Evolutionary conservation across 257 asterid genomes (phyloP), one percentile per base, ranked within the genome.

Genomic region (Nyctanthes arbortristis): DNA sequence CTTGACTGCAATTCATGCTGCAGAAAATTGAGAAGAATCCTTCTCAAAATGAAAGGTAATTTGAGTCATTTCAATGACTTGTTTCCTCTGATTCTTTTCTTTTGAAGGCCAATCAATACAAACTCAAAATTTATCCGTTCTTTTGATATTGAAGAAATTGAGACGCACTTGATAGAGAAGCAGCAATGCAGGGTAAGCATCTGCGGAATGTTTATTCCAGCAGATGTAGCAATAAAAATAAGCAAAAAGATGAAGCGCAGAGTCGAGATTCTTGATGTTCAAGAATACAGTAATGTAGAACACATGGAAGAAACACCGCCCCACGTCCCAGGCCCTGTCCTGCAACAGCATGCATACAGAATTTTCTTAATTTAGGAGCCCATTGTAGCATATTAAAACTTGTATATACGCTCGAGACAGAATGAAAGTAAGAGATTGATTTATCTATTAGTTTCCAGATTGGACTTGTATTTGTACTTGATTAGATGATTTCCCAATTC

Each of bases 1-100:
- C 83, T 90, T 3, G 98, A 90, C 78, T 93, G 98, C 89, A 85
- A 85, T 75, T 81, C 80, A 64, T 93, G 98, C 60, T 90, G 96
- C 81, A 83, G 83, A 65, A 93, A 93, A 73, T 75, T 90, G 92
- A 84, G 84, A 70, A 80, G 91, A 78, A 69, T 79, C 66, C 81
- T 93, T 40, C 92, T 87, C n/a, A 81, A 77, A 76, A 85, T 87
- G 96, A 93, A 85, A 85, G 98, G 97, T 85, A 76, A 54, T 36
- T 14, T 31, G 9, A 9, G 5, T 7, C 8, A 32, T n/a, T 4
- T 14, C 2, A 31, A 32, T 34, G 8, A 11, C 31, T 31, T 7
- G 2, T 12, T 68, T 49, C 10, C 7, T 39, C 12, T 61, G n/a
- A 2, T 18, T 5, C 31, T 1, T 27, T 34, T 7, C 16, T n/a